phyloP scores from a whole-genome alignment of 768 basidiomycete genomes.

The Lyophyllum decastes region DNA sequence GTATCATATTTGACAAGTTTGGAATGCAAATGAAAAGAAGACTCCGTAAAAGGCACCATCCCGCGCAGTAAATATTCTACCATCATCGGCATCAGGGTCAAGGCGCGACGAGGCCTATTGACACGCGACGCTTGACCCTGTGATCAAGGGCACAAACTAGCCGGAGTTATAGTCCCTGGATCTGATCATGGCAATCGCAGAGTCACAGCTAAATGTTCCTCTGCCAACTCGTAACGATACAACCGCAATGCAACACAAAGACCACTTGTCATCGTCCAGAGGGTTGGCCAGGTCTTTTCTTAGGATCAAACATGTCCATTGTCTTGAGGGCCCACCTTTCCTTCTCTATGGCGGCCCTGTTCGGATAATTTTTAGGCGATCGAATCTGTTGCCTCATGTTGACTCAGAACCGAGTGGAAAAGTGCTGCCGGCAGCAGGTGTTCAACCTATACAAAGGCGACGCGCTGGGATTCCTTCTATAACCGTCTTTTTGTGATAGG shows the following conservation, averaged over 20 bases:
- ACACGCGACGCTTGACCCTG: neutral
- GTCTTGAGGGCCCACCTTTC: neutral
- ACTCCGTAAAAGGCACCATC: neutral
- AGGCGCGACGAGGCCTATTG: neutral
- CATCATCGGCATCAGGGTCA: neutral
- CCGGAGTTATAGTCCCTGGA: neutral
- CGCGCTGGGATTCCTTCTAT: slow-evolving; percentile 7
- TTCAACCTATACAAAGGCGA: slow-evolving; percentile 13
- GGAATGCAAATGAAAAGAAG: neutral
- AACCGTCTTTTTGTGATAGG: slow-evolving; percentile 11
- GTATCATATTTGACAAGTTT: neutral
- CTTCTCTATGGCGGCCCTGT: neutral
- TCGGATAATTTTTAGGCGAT: slow-evolving; percentile 10
- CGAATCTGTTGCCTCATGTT: slow-evolving; percentile 21
- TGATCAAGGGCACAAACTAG: neutral
- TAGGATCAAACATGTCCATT: neutral
- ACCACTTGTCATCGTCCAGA: neutral
- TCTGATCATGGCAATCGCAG: neutral
- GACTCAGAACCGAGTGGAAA: slow-evolving; percentile 16
- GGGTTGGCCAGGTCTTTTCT: neutral
- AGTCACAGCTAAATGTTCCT: neutral
- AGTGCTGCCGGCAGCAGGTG: slow-evolving; percentile 11
- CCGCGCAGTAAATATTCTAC: neutral
- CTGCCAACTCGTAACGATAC: neutral
- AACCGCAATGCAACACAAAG: neutral